Evolutionary conservation across 2,329 filamentous ascomycete genomes (phyloP), one percentile per base, ranked within the genome.

Genomic region (Hawksworthiomyces lignivorus): DNA sequence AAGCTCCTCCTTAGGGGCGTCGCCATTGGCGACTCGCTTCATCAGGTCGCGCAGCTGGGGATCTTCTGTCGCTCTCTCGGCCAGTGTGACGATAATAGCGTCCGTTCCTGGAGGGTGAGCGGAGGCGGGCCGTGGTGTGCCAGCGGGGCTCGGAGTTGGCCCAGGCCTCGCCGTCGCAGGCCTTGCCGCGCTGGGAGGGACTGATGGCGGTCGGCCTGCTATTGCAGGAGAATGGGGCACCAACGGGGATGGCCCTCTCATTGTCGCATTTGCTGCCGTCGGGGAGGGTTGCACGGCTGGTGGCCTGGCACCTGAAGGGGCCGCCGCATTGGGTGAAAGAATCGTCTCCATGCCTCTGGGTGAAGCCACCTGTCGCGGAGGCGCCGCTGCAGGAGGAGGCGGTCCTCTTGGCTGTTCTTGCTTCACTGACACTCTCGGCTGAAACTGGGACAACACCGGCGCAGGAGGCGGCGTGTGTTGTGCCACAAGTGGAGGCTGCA

Each of bases 21-120:
- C 74, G 2, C 85, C 85, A 21, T 81, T 79, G 0, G 86, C 86
- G 1, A 92, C 86, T 40, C 85, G 77, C 58, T 87, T 87, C 86
- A 92, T 92, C 0, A 92, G 67, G 27, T 83, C 79, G 44, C 87
- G 81, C 9, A 92, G 66, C 42, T 82, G 72, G 0, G 79, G 73
- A 55, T 92, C 83, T 20, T 76, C 78, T 0, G 82, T 84, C 7
- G 86, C 86, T 49, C 78, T 77, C 52, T 86, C 82, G 0, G 86
- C 86, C 20, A 92, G 65, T 49, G 84, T 79, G 38, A 87, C 81
- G 43, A 92, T 90, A 32, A 92, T 87, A 1, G 85, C 85, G 54
- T 90, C 86, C 19, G 68, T 63, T n/a, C 58, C 54, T 6, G 55
- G 49, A 5, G 53, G 50, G 4, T 43, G 47, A 18, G 51, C 24